A percentile compares a stretch with the other conserved stretches of the same genome.
Evolutionary conservation across 2,329 filamentous ascomycete genomes (phyloP).

Genomic region (Monosporascus sp.): DNA sequence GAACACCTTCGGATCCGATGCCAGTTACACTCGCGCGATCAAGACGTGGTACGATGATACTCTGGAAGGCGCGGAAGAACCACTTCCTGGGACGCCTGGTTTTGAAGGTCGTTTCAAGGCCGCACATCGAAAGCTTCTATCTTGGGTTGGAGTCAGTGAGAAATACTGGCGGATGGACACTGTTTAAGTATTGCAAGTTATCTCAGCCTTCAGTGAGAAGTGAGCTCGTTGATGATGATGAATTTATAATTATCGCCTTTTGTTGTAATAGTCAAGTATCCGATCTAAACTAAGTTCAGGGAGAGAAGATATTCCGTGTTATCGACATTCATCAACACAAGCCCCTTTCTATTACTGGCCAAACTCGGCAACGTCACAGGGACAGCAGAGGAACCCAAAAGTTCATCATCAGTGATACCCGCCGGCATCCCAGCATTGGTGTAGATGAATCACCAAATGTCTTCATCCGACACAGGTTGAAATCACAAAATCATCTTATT

Average conservation of each 20-base stretch:
- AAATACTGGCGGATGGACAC: not conserved
- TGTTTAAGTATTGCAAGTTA: not conserved
- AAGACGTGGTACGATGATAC: constrained; percentile 10
- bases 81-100: constrained; percentile 6
- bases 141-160: constrained; percentile 18
- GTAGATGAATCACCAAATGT: no score
- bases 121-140: constrained; percentile 18
- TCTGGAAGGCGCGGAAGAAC: constrained; percentile 4
- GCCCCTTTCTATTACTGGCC: no score
- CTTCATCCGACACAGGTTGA: no score
- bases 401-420: no score
- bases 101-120: constrained; percentile 17
- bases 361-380: no score
- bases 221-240: not conserved
- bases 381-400: no score
- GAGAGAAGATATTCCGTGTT: no score
- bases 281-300: no score
- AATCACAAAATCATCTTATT: no score
- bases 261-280: not conserved
- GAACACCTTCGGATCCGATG: constrained; percentile 16
- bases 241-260: not conserved
- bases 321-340: no score
- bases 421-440: no score
- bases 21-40: constrained; percentile 14
- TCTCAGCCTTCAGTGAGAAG: not conserved